Conservation (phyloP, 176 grass and related monocot genomes). For the Oryza longistaminata region DNA sequence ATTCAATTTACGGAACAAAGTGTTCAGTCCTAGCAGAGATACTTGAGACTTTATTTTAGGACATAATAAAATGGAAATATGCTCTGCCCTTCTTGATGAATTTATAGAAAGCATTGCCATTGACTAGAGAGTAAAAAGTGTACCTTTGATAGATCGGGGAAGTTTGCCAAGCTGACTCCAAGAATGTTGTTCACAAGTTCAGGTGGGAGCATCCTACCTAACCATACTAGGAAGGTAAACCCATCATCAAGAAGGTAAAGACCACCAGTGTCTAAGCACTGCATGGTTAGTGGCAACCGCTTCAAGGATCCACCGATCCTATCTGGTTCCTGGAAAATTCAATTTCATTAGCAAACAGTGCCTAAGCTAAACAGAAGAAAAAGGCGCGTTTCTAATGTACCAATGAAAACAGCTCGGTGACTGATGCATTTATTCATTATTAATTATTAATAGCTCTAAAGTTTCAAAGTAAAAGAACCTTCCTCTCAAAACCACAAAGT, state of each 20-base stretch:
- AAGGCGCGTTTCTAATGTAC: neutral
- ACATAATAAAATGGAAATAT: neutral
- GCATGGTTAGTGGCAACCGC: constrained; percentile 59
- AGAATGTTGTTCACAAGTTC: constrained; percentile 70
- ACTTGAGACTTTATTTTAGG: neutral
- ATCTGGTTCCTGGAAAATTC: constrained; percentile 49
- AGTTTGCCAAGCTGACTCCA: constrained; percentile 63
- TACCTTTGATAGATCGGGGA: constrained; percentile 91
- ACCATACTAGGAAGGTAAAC: constrained; percentile 82
- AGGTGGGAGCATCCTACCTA: constrained; percentile 79
- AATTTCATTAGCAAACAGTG: constrained; percentile 3
- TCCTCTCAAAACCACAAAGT: constrained; percentile 18
- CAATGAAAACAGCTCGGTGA: neutral
- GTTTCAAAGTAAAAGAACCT: neutral
- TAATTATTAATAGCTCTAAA: neutral
- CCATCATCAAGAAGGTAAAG: constrained; percentile 90
- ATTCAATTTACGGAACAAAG: neutral
- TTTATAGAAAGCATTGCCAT: neutral
- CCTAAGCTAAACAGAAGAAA: neutral
- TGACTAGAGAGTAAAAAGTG: neutral
- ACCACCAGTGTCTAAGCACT: constrained; percentile 80
- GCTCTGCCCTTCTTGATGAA: neutral
- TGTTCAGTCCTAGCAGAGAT: neutral
- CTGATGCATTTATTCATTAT: neutral
- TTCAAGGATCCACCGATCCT: constrained; percentile 50